Evolutionary conservation across 2,329 filamentous ascomycete genomes (phyloP), one percentile per base, ranked within the genome.

Genomic region (Pestalotiopsis sp.): DNA sequence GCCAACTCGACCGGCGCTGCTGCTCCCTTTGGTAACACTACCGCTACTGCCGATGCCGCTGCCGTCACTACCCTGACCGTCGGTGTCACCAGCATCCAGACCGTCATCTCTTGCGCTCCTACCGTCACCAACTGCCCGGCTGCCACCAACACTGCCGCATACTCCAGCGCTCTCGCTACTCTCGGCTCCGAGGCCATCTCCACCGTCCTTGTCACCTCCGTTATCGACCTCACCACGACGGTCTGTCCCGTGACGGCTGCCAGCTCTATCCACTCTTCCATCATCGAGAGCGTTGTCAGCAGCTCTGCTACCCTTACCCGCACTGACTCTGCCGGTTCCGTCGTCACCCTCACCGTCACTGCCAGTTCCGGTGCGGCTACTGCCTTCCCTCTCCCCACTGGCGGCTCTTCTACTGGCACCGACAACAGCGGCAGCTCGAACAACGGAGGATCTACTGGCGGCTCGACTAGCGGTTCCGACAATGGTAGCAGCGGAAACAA

Each of bases 201-300:
- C 12, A 77, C 75, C n/a, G 70, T 76, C 7, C 57, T 76, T 2
- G 64, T 75, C 49, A 77, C 77, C 11, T 72, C 65, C 14, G 74
- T 76, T 25, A 66, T 77, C 61, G 75, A 71, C 41, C 25, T 77
- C 14, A 77, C 75, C 11, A 77, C 76, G 11, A 77, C 74, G 2
- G 73, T 77, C 25, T 77, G 76, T 68, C 74, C 75, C 23, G 73
- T 77, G 41, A 72, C 73, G 13, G 75, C 74, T 7, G 76, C 70
- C 4, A 41, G 70, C 4, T 68, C 71, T 2, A 71, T 77, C 23
- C 75, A 75, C 41, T 75, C 75, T 4, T 75, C 75, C 1, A 71
- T 76, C n/a, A 57, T 75, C 17, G 70, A 41, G 56, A n/a, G 66
- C 73, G 20, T 61, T 27, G 23, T 57, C 65, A 38, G 45, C 64